phyloP scores from a whole-genome alignment of 2,329 filamentous ascomycete genomes.

The Colletotrichum tanaceti region DNA sequence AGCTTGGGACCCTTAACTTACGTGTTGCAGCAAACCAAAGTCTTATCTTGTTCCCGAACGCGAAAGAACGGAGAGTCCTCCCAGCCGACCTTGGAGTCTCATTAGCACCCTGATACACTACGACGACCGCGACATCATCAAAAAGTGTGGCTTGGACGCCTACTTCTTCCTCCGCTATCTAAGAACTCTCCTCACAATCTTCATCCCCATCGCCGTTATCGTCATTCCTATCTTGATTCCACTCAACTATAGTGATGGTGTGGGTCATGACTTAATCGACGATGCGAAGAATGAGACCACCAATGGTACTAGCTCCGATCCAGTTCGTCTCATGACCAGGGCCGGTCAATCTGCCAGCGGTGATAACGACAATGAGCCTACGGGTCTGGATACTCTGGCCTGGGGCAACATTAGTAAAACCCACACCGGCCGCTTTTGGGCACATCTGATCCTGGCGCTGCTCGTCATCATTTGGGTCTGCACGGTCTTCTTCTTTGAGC shows the following conservation, averaged over 20 bases:
- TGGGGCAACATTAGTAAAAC: slow-evolving; percentile 84
- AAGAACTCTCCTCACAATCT: slow-evolving; percentile 84
- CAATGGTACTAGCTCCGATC: slow-evolving; percentile 43
- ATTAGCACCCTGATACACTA: slow-evolving; percentile 73
- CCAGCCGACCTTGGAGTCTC: slow-evolving; percentile 64
- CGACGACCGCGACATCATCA: slow-evolving; percentile 84
- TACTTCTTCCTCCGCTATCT: slow-evolving; percentile 97
- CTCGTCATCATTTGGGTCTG: slow-evolving; percentile 86
- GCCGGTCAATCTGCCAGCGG: slow-evolving; percentile 49
- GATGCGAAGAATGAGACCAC: slow-evolving; percentile 35
- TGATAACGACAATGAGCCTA: slow-evolving; percentile 43
- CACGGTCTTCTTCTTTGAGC: slow-evolving; percentile 85
- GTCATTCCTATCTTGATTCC: slow-evolving; percentile 89
- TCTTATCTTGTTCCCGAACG: slow-evolving; percentile 88
- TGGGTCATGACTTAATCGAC: slow-evolving; percentile 64
- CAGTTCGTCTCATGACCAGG: slow-evolving; percentile 42
- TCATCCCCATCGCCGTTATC: slow-evolving; percentile 81
- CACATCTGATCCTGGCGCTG: slow-evolving; percentile 84
- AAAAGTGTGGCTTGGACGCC: slow-evolving; percentile 94
- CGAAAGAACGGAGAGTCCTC: slow-evolving; percentile 82
- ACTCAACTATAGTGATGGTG: slow-evolving; percentile 80
- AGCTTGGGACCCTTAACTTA: slow-evolving; percentile 32
- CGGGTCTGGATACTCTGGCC: slow-evolving; percentile 82
- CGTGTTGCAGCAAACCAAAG: slow-evolving; percentile 73
- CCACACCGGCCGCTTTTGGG: slow-evolving; percentile 80